Conservation (phyloP, 2,329 filamentous ascomycete species). For the Hymenotorrendiella dingleyae region DNA sequence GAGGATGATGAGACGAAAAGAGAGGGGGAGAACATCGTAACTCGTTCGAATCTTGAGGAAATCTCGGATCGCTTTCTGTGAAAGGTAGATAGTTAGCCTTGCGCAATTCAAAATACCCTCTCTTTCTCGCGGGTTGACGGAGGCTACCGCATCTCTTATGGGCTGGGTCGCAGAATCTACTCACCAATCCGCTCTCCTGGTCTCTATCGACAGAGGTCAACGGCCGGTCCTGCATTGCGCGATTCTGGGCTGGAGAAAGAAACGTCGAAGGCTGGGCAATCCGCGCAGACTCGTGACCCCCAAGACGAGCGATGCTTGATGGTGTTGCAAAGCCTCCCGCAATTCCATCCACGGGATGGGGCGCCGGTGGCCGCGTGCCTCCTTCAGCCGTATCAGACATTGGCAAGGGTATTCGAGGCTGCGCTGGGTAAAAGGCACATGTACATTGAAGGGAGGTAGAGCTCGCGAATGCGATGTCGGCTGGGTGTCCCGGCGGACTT, state of each 20-base stretch:
- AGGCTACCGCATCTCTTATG: not conserved
- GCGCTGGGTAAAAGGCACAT: not conserved
- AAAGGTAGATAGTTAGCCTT: slow-evolving; percentile 24
- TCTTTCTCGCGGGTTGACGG: too few species aligned
- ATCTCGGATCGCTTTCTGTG: slow-evolving; percentile 81
- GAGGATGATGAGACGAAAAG: slow-evolving; percentile 91
- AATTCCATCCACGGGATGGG: slow-evolving; percentile 16
- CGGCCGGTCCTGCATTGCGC: slow-evolving; percentile 32
- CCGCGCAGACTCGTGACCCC: slow-evolving; percentile 28
- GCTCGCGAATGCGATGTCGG: slow-evolving; percentile 15
- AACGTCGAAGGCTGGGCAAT: slow-evolving; percentile 33
- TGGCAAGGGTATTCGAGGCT: slow-evolving; percentile 8
- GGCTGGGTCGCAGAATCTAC: slow-evolving; percentile 29
- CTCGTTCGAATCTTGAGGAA: slow-evolving; percentile 95
- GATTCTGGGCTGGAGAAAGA: slow-evolving; percentile 28
- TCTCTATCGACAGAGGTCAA: slow-evolving; percentile 65
- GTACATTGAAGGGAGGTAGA: slow-evolving; percentile 8
- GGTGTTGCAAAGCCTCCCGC: slow-evolving; percentile 21
- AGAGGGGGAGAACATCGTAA: slow-evolving; percentile 95
- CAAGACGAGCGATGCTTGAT: slow-evolving; percentile 24
- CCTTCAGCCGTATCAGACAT: slow-evolving; percentile 32
- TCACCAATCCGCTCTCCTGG: slow-evolving; percentile 72
- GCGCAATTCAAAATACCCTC: slow-evolving; percentile 2
- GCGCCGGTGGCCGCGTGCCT: slow-evolving; percentile 23
- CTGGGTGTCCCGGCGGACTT: slow-evolving; percentile 1